phyloP scores from a whole-genome alignment of 305 asterid species.

The Rubia balearica region DNA sequence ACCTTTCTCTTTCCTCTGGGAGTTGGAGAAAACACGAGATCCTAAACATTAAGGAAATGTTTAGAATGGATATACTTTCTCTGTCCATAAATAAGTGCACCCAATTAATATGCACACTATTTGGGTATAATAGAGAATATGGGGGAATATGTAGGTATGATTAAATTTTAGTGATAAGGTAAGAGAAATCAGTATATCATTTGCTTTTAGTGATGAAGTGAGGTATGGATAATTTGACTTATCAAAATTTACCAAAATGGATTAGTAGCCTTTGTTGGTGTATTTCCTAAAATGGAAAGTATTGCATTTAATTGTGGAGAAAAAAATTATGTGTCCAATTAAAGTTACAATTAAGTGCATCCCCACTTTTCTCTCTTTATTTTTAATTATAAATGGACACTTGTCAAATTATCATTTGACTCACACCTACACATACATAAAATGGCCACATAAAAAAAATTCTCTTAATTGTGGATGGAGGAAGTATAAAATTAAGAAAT shows the following conservation, averaged over 20 bases:
- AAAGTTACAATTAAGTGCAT: no score
- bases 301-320: neutral
- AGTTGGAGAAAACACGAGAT: slow-evolving; percentile 80
- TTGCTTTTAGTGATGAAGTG: neutral
- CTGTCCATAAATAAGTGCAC: slow-evolving; percentile 4
- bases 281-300: neutral
- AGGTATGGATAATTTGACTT: neutral
- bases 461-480: neutral
- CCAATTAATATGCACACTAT: neutral
- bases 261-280: neutral
- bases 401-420: no score
- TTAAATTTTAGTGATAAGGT: neutral
- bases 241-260: neutral
- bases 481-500: neutral
- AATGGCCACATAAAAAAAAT: no score
- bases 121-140: neutral
- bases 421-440: no score
- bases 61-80: neutral
- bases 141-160: neutral
- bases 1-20: slow-evolving; percentile 98
- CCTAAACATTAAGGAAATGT: slow-evolving; percentile 34
- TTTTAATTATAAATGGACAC: no score
- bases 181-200: neutral
- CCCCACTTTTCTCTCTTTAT: no score
- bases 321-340: no score